Percentiles rank a stretch among this genome's conserved stretches.
Conservation (phyloP, 805 yeast species). For the Torulaspora franciscae region DNA sequence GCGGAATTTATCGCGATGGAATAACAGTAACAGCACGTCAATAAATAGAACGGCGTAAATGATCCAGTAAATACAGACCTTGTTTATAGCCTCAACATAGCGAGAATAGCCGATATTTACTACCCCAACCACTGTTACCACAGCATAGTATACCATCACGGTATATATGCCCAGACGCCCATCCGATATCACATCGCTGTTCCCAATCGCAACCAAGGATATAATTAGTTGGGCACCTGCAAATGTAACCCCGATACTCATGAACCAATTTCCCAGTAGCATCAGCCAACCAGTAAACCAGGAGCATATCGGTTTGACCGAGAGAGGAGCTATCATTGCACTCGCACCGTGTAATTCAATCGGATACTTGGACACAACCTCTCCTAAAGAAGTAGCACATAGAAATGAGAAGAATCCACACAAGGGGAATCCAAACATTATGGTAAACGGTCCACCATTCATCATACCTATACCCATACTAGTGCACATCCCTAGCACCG, state of each 20-base stretch:
- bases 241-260: conserved; percentile 66
- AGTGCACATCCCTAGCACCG: conserved; percentile 71
- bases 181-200: conserved; percentile 47
- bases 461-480: conserved; percentile 65
- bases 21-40: conserved; percentile 53
- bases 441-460: conserved; percentile 75
- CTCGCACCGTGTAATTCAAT: conserved; percentile 75
- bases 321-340: conserved; percentile 59
- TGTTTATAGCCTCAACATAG: conserved; percentile 58
- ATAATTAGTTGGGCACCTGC: conserved; percentile 72
- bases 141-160: conserved; percentile 49
- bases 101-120: conserved; percentile 58
- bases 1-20: conserved; percentile 53
- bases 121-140: conserved; percentile 56
- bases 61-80: conserved; percentile 70
- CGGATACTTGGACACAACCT: conserved; percentile 71
- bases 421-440: conserved; percentile 67
- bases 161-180: conserved; percentile 50
- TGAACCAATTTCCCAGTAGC: conserved; percentile 71
- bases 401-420: conserved; percentile 59
- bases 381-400: conserved; percentile 69
- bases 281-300: conserved; percentile 80
- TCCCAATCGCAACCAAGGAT: conserved; percentile 58
- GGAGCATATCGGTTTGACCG: conserved; percentile 52
- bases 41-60: conserved; percentile 63